Percentiles rank a stretch among this genome's conserved stretches.
Conservation (phyloP, 2,329 filamentous ascomycete genomes). For the Xylaria hypoxylon region DNA sequence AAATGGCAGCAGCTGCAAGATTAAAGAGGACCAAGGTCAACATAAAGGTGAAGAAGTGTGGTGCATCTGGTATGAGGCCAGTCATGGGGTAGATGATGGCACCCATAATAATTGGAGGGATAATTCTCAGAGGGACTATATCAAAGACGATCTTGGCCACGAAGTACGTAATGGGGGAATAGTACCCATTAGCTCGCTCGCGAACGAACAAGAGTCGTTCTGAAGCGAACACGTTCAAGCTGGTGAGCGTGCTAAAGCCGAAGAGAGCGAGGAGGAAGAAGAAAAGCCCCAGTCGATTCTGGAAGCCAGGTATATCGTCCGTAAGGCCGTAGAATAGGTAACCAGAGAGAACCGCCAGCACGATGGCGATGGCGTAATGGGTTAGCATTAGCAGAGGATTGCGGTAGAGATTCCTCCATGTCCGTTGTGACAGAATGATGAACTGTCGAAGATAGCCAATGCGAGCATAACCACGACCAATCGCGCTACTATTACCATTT, state of each 20-base stretch:
- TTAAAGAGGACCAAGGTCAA: constrained; percentile 96
- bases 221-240: constrained; percentile 90
- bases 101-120: constrained; percentile 95
- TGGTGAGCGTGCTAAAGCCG: constrained; percentile 95
- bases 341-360: constrained; percentile 92
- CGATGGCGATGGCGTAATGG: constrained; percentile 96
- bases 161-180: constrained; percentile 93
- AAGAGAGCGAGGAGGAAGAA: constrained; percentile 97
- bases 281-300: constrained; percentile 96
- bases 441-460: constrained; percentile 86
- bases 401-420: constrained; percentile 96
- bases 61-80: constrained; percentile 82
- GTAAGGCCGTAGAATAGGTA: constrained; percentile 97
- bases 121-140: constrained; percentile 90
- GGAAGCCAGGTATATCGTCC: constrained; percentile 96
- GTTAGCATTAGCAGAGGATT: constrained; percentile 99
- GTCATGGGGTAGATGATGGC: constrained; percentile 99
- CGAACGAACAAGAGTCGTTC: constrained; percentile 92
- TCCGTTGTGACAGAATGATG: constrained; percentile 86
- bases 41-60: constrained; percentile 91
- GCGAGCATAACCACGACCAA: constrained; percentile 84
- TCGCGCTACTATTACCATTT: constrained; percentile 66
- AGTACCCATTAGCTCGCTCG: constrained; percentile 96
- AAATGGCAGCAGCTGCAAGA: constrained; percentile 90
- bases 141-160: constrained; percentile 98